phyloP scores from a whole-genome alignment of 768 basidiomycete genomes.

The Leccinum olivaceopallidum region DNA sequence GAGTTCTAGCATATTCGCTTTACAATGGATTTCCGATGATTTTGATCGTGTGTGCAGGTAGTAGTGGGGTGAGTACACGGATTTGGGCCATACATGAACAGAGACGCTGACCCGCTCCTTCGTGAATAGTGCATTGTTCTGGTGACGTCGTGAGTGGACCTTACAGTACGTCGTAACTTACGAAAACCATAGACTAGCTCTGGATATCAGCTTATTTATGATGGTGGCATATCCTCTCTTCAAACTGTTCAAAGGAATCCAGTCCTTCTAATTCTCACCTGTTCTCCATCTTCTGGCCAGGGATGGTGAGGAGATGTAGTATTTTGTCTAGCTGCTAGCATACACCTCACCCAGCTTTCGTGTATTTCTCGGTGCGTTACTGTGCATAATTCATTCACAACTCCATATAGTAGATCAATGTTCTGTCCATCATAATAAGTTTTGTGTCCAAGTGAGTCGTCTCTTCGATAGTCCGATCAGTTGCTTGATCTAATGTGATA shows the following conservation, averaged over 20 bases:
- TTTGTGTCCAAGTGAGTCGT: slow-evolving; percentile 9
- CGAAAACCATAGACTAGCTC: too few relatives aligned
- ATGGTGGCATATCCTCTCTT: too few relatives aligned
- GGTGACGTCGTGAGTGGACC: too few relatives aligned
- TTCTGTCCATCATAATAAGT: background rate
- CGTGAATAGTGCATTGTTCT: too few relatives aligned
- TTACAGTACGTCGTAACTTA: too few relatives aligned
- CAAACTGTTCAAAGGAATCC: too few relatives aligned
- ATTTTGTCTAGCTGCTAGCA: background rate
- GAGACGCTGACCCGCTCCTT: background rate
- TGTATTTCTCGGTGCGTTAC: slow-evolving; percentile 1
- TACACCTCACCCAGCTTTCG: background rate
- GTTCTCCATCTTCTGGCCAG: too few relatives aligned
- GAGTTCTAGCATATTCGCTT: background rate
- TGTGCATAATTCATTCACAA: background rate
- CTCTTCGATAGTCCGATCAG: background rate
- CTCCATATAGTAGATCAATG: background rate
- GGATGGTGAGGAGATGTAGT: slow-evolving; percentile 14
- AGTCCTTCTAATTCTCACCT: too few relatives aligned
- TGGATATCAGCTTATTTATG: too few relatives aligned
- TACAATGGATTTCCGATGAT: background rate
- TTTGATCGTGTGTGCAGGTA: background rate
- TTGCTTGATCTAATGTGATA: background rate
- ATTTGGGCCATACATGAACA: background rate
- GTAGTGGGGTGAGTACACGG: background rate